A percentile compares a stretch with the other conserved stretches of the same genome.
phyloP scores from a whole-genome alignment of 805 yeast species.

The Lachancea kluyveri region DNA sequence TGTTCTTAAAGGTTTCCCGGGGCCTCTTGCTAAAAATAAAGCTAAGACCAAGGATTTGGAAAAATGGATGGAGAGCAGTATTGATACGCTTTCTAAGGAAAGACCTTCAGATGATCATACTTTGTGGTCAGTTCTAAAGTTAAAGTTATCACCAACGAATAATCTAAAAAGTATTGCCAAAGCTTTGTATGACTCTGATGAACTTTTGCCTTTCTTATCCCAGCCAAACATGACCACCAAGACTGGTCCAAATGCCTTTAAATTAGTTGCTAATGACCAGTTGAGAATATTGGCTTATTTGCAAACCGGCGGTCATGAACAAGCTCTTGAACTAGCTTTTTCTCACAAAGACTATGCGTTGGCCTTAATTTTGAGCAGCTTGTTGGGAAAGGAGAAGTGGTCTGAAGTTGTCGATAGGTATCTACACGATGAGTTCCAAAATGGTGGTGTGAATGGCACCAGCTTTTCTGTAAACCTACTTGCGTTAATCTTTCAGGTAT shows the following conservation, averaged over 20 bases:
- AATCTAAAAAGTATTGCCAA: constrained; percentile 31
- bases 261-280: constrained; percentile 32
- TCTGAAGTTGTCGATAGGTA: constrained; percentile 52
- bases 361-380: constrained; percentile 63
- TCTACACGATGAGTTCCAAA: constrained; percentile 41
- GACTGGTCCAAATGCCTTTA: constrained; percentile 32
- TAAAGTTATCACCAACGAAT: constrained; percentile 20
- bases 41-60: constrained; percentile 61
- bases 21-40: constrained; percentile 50
- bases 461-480: constrained; percentile 34
- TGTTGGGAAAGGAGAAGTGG: constrained; percentile 59
- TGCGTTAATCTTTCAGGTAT: constrained; percentile 55
- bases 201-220: constrained; percentile 21
- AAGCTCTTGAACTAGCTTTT: constrained; percentile 60
- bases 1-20: constrained; percentile 31
- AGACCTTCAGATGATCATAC: constrained; percentile 17
- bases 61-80: constrained; percentile 51
- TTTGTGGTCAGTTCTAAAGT: constrained; percentile 20
- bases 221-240: constrained; percentile 15
- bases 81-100: constrained; percentile 18
- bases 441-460: constrained; percentile 34
- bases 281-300: constrained; percentile 33
- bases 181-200: constrained; percentile 28
- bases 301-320: constrained; percentile 58
- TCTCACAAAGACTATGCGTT: constrained; percentile 68